Percentiles rank a stretch among this genome's conserved stretches.
phyloP scores from a whole-genome alignment of 768 basidiomycete genomes.

The Phylloporus sp. region DNA sequence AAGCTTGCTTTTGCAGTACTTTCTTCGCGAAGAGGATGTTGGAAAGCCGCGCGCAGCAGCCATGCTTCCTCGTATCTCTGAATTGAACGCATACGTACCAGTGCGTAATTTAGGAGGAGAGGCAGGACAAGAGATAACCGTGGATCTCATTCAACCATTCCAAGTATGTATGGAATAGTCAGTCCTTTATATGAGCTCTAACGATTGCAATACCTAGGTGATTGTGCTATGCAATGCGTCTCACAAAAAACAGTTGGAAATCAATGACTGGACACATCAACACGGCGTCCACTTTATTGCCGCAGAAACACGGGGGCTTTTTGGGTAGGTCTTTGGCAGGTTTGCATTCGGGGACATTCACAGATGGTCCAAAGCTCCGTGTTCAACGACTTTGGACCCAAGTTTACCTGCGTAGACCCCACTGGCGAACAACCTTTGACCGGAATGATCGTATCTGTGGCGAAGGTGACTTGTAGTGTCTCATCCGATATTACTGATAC shows the following conservation, averaged over 20 bases:
- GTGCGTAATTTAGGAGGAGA: constrained; percentile 81
- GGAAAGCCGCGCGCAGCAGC: constrained; percentile 86
- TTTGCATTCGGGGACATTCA: neutral
- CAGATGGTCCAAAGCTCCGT: constrained; percentile 54
- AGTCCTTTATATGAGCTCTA: constrained; percentile 4
- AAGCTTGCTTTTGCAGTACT: constrained; percentile 60
- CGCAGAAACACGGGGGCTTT: constrained; percentile 88
- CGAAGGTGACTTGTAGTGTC: constrained; percentile 50
- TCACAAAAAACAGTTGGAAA: constrained; percentile 82
- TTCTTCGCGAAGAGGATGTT: constrained; percentile 81
- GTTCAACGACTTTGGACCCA: constrained; percentile 95
- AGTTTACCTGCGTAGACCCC: constrained; percentile 95
- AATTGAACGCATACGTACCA: constrained; percentile 95
- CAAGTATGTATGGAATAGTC: constrained; percentile 54
- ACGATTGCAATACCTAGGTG: constrained; percentile 47
- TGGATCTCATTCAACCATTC: constrained; percentile 81
- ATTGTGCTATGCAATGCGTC: constrained; percentile 83
- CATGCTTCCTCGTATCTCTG: constrained; percentile 83
- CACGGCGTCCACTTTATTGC: constrained; percentile 90
- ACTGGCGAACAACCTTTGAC: constrained; percentile 92
- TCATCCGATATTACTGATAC: neutral
- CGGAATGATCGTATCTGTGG: constrained; percentile 96
- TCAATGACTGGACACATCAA: constrained; percentile 91
- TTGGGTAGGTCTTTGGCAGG: constrained; percentile 59
- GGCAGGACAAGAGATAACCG: constrained; percentile 71